A percentile compares a stretch with the other conserved stretches of the same genome.
Evolutionary conservation across 2,329 filamentous ascomycete genomes (phyloP).

Genomic region (Nigrograna mackinnonii): DNA sequence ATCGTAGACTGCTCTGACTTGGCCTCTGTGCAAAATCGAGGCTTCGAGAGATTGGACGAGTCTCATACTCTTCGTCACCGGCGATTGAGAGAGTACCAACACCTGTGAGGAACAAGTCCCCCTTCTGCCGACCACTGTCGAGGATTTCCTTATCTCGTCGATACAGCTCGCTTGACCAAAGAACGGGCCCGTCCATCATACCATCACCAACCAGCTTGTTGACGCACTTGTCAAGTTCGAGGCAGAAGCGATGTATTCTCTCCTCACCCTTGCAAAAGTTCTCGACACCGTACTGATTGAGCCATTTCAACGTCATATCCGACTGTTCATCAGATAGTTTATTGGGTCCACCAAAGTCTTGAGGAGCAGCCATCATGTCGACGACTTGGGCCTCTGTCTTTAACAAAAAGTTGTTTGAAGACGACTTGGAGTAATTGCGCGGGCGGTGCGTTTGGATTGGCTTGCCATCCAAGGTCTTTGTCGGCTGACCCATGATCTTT

Average conservation of each 20-base stretch:
- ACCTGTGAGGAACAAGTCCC: slow-evolving; percentile 50
- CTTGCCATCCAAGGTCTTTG: slow-evolving; percentile 45
- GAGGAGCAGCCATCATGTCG: slow-evolving; percentile 80
- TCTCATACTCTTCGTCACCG: slow-evolving; percentile 51
- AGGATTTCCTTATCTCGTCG: slow-evolving; percentile 72
- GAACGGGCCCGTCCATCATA: slow-evolving; percentile 79
- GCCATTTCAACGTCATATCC: slow-evolving; percentile 80
- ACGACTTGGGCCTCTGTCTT: slow-evolving; percentile 84
- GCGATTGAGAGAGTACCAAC: slow-evolving; percentile 53
- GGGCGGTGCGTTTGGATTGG: slow-evolving; percentile 43
- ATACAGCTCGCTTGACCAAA: slow-evolving; percentile 92
- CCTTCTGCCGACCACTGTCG: slow-evolving; percentile 54
- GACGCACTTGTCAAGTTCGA: slow-evolving; percentile 85
- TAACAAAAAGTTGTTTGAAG: slow-evolving; percentile 66
- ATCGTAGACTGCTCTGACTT: slow-evolving; percentile 61
- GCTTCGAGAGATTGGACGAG: slow-evolving; percentile 41
- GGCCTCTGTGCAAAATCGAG: slow-evolving; percentile 54
- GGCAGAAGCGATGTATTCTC: slow-evolving; percentile 88
- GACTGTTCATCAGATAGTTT: slow-evolving; percentile 94
- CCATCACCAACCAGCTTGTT: slow-evolving; percentile 83
- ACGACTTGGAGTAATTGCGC: slow-evolving; percentile 48
- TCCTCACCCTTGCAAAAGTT: slow-evolving; percentile 97
- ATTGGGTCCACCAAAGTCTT: slow-evolving; percentile 86
- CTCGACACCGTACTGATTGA: slow-evolving; percentile 79
- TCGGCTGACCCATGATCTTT: slow-evolving; percentile 79